phyloP scores from a whole-genome alignment of 495 filamentous ascomycete species.

The Beverwykella pulmonaria region DNA sequence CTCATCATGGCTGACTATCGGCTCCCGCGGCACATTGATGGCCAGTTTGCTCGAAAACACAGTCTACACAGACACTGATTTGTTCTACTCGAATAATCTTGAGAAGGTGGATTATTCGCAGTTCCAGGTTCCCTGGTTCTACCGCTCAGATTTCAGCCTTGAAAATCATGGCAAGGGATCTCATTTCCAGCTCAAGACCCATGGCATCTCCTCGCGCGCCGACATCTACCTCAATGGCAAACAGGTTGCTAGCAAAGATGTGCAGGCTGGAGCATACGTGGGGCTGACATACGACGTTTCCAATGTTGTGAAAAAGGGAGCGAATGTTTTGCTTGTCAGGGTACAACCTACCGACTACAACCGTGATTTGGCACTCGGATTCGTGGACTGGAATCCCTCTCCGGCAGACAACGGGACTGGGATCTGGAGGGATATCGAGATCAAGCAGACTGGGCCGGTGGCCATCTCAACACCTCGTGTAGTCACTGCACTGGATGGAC shows the following conservation, averaged over 20 bases:
- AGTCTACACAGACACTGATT: slow-evolving; percentile 57
- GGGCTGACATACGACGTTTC: slow-evolving; percentile 62
- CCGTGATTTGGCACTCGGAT: slow-evolving; percentile 61
- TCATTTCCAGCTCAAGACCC: slow-evolving; percentile 57
- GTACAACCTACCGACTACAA: slow-evolving; percentile 63
- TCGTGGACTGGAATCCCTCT: slow-evolving; percentile 69
- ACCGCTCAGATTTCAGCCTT: slow-evolving; percentile 59
- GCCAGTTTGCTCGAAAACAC: slow-evolving; percentile 58
- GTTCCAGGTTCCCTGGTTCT: slow-evolving; percentile 63
- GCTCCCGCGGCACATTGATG: slow-evolving; percentile 59
- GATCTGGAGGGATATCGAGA: slow-evolving; percentile 63
- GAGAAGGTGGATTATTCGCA: slow-evolving; percentile 49
- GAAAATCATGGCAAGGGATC: slow-evolving; percentile 48
- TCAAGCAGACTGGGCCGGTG: slow-evolving; percentile 60
- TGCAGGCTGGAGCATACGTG: slow-evolving; percentile 60
- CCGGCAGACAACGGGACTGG: slow-evolving; percentile 63
- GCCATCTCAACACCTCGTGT: slow-evolving; percentile 56
- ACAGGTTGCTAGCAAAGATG: slow-evolving; percentile 51
- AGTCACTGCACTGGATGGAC: slow-evolving; percentile 40
- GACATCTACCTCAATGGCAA: slow-evolving; percentile 65
- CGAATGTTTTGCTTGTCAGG: slow-evolving; percentile 57
- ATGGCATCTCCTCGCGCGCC: slow-evolving; percentile 64
- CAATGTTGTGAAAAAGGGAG: slow-evolving; percentile 36
- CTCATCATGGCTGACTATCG: slow-evolving; percentile 57
- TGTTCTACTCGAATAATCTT: slow-evolving; percentile 64